phyloP scores from a whole-genome alignment of 108 stramenopile genomes.

The Nitzschia sp. region DNA sequence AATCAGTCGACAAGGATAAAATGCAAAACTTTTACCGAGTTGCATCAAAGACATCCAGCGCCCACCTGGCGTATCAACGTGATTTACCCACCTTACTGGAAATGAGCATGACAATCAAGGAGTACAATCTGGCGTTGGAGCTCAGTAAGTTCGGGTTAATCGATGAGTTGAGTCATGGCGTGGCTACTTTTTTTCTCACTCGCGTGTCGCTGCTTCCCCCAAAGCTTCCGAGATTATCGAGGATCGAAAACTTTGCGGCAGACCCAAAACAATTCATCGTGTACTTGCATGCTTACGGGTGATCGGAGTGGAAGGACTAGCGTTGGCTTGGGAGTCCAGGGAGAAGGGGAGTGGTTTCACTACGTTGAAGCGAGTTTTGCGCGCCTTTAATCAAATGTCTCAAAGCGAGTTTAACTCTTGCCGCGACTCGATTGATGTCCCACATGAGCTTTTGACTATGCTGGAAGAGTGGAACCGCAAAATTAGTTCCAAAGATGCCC shows the following conservation, averaged over 20 bases:
- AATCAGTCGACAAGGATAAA: conserved; percentile 12
- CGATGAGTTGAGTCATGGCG: too few relatives aligned
- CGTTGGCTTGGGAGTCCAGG: conserved; percentile 22
- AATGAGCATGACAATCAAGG: conserved; percentile 52
- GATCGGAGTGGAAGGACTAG: conserved; percentile 37
- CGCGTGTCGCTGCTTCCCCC: background rate
- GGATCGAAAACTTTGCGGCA: conserved; percentile 16
- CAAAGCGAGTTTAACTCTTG: conserved; percentile 12
- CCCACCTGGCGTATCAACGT: conserved; percentile 56
- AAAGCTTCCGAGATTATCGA: conserved; percentile 46
- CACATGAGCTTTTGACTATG: conserved; percentile 29
- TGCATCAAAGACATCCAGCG: conserved; percentile 56
- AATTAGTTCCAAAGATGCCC: conserved; percentile 1
- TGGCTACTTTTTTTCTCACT: background rate
- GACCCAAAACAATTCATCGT: conserved; percentile 17
- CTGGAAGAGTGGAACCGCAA: conserved; percentile 27
- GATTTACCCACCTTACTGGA: conserved; percentile 69
- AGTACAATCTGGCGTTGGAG: conserved; percentile 63
- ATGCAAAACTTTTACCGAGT: conserved; percentile 54
- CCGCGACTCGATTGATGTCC: conserved; percentile 22
- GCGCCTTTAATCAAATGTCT: conserved; percentile 47
- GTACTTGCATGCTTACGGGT: conserved; percentile 38
- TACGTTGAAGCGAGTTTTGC: conserved; percentile 31
- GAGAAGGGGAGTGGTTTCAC: conserved; percentile 27
- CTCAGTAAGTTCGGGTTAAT: conserved; percentile 77